Conservation (phyloP, 2,329 filamentous ascomycete genomes). For the Fusarium keratoplasticum region DNA sequence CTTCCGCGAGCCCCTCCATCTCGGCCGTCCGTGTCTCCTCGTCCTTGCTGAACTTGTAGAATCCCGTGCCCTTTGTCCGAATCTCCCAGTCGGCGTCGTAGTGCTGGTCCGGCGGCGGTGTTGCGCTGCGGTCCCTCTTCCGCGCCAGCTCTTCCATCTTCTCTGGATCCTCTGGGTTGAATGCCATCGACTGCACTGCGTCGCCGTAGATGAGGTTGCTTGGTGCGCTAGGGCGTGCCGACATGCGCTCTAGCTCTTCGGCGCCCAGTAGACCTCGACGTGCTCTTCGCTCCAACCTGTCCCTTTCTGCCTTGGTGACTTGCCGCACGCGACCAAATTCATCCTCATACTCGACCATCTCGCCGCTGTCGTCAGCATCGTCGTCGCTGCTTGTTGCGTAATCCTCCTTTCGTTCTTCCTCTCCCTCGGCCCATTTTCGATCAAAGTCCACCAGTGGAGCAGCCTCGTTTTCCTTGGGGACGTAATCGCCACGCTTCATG, state of each 20-base stretch:
- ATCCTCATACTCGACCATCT: conserved; percentile 88
- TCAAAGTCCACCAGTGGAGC: conserved; percentile 91
- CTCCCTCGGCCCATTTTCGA: conserved; percentile 86
- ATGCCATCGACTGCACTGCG: conserved; percentile 84
- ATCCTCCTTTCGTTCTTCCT: conserved; percentile 66
- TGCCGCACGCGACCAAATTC: conserved; percentile 88
- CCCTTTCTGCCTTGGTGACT: conserved; percentile 77
- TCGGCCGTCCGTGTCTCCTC: conserved; percentile 73
- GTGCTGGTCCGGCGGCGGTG: conserved; percentile 83
- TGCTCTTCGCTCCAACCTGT: conserved; percentile 68
- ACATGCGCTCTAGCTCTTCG: conserved; percentile 75
- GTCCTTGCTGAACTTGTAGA: conserved; percentile 89
- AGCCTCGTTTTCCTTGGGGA: conserved; percentile 72
- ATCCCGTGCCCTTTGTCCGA: conserved; percentile 87
- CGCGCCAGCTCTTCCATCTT: conserved; percentile 83
- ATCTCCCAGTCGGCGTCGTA: conserved; percentile 90
- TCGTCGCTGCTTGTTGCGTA: conserved; percentile 61
- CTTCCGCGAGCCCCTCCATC: conserved; percentile 79
- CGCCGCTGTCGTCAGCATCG: conserved; percentile 60
- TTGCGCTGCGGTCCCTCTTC: conserved; percentile 82
- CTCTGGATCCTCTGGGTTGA: conserved; percentile 77
- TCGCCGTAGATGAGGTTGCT: conserved; percentile 84
- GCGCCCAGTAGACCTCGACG: conserved; percentile 64
- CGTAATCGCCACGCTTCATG: conserved; percentile 89
- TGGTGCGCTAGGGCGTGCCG: conserved; percentile 75